Evolutionary conservation across 495 filamentous ascomycete genomes (phyloP), one percentile per base, ranked within the genome.

Genomic region (Xylaria nigripes): DNA sequence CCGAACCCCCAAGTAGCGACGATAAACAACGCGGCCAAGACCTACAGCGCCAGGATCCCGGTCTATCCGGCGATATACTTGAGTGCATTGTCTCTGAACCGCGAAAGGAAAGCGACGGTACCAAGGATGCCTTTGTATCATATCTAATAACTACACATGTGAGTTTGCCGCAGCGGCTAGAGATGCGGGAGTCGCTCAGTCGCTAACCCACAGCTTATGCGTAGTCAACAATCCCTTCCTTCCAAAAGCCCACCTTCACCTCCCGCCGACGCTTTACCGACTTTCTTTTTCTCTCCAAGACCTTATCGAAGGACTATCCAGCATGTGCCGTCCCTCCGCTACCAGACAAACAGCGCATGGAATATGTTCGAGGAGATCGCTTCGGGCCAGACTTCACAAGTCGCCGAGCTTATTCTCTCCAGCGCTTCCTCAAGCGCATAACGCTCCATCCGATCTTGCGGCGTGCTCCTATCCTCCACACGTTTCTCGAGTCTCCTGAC

Each of bases 281-380:
- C 70, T 98, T 98, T 67, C 86, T 94, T 56, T 98, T 96, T 66
- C 83, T 98, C 51, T 96, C 87, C 77, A 97, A 95, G 69, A 83
- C 82, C 25, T 81, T 98, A 38, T 83, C 76, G 50, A 81, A 82
- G 60, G 89, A 96, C 63, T 97, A 90, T 63, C 89, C 90, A 29
- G 86, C 85, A 66, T 89, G 83, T 72, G 94, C 93, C 40, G 90
- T 98, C 12, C 93, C 93, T 36, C 93, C 93, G 45, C 76, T 97
- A 54, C 93, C 93, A 43, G 93, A 97, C 69, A 98, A 98, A 72
- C 91, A 97, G 77, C 95, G 95, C 67, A 93, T 98, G 87, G 88
- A 93, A 63, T 96, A 96, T 62, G 94, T 96, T 32, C 86, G 90
- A 48, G 94, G 94, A 49, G 91, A 97, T 70, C 84, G 93, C 38